Conservation (phyloP, 2,329 filamentous ascomycete genomes). For the Coleophoma cylindrospora region DNA sequence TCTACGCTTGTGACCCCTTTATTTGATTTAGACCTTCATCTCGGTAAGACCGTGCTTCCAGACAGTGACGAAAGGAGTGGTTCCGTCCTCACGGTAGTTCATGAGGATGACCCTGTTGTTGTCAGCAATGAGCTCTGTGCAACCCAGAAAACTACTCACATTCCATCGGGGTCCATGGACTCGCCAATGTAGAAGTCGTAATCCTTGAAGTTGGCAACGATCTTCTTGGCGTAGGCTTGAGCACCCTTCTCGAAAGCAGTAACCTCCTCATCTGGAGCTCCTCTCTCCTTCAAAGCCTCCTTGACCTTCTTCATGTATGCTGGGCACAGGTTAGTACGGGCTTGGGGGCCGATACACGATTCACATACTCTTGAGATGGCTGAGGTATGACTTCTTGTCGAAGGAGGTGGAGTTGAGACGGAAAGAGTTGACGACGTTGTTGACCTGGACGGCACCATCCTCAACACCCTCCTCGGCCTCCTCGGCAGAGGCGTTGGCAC, state of each 20-base stretch:
- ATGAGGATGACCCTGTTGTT: slow-evolving; percentile 74
- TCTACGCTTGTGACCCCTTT: neutral
- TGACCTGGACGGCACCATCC: slow-evolving; percentile 68
- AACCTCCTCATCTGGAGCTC: slow-evolving; percentile 60
- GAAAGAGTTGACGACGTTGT: slow-evolving; percentile 93
- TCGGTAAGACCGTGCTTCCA: slow-evolving; percentile 93
- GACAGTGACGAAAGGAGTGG: slow-evolving; percentile 82
- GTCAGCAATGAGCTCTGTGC: slow-evolving; percentile 8
- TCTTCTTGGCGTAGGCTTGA: slow-evolving; percentile 68
- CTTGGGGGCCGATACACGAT: neutral
- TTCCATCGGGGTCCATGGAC: slow-evolving; percentile 88
- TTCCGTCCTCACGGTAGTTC: slow-evolving; percentile 96
- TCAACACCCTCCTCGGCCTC: slow-evolving; percentile 74
- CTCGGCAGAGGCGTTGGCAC: slow-evolving; percentile 96
- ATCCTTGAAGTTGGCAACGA: slow-evolving; percentile 86
- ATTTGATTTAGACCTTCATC: slow-evolving; percentile 75
- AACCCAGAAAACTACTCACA: slow-evolving; percentile 53
- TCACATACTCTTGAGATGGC: slow-evolving; percentile 75
- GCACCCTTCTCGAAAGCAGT: slow-evolving; percentile 77
- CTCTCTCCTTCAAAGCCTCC: slow-evolving; percentile 57
- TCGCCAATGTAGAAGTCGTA: slow-evolving; percentile 92
- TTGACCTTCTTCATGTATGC: slow-evolving; percentile 93
- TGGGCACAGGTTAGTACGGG: slow-evolving; percentile 28
- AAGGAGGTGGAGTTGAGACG: slow-evolving; percentile 73
- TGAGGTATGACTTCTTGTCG: slow-evolving; percentile 83